These are phyloP conservation scores for Knoxia roxburghii DNA, from an alignment of 257 asterid species.

Conservation along the genomic window DNA sequence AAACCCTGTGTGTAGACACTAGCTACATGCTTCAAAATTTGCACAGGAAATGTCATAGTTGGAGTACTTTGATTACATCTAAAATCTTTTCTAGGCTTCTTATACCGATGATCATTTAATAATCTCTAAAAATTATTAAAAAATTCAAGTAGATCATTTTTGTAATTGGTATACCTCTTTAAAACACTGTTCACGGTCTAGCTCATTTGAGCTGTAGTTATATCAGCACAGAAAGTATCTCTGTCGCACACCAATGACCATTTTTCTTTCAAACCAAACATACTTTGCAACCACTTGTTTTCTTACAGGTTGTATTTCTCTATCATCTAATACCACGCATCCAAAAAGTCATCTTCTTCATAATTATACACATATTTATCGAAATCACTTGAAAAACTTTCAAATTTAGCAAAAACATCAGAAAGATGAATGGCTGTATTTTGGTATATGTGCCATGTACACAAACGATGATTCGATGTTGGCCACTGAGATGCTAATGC, in stretches of 20 bases:
- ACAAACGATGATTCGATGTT: neutral
- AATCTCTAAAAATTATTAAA: neutral
- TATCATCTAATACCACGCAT: neutral
- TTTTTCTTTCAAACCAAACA: neutral
- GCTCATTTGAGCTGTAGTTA: too few relatives aligned
- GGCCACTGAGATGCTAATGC: neutral
- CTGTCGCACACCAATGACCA: neutral
- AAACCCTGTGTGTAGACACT: constrained; percentile 13
- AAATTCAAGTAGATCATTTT: neutral
- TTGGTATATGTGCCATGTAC: neutral
- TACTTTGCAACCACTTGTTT: neutral
- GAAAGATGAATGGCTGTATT: neutral
- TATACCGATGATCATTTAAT: neutral
- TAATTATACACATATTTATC: neutral
- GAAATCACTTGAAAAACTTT: neutral
- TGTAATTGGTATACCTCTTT: neutral
- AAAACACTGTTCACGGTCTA: neutral
- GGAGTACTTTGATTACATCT: neutral
- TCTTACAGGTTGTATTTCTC: neutral
- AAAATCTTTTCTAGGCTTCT: neutral
- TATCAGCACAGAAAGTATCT: neutral
- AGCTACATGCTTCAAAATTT: constrained; percentile 11
- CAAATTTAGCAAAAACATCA: neutral
- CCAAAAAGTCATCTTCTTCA: neutral
- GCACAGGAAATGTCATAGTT: neutral